Conservation (phyloP, 2,329 filamentous ascomycete genomes). For the Aureobasidium sp. region DNA sequence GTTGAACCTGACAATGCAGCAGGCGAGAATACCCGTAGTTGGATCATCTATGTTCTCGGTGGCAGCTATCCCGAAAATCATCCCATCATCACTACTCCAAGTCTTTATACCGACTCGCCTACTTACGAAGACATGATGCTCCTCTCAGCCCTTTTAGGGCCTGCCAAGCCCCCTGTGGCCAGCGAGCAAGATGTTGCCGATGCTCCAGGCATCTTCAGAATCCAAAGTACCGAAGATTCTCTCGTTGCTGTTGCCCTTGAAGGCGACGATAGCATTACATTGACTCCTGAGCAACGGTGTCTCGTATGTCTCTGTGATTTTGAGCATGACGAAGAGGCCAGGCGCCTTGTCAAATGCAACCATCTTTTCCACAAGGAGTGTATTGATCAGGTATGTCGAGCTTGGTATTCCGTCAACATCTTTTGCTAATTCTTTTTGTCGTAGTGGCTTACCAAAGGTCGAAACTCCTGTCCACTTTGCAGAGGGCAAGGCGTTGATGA, state of each 20-base stretch:
- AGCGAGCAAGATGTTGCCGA: constrained; percentile 54
- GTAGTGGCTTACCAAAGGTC: constrained; percentile 60
- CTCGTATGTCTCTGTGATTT: constrained; percentile 60
- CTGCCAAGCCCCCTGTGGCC: constrained; percentile 60
- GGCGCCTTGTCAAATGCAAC: constrained; percentile 53
- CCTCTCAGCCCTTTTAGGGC: constrained; percentile 56
- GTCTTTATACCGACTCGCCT: constrained; percentile 60
- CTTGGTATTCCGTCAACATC: background rate
- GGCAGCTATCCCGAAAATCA: constrained; percentile 63
- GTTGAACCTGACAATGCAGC: constrained; percentile 49
- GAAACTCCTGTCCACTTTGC: constrained; percentile 55
- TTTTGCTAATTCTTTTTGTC: constrained; percentile 22
- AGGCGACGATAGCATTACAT: constrained; percentile 21
- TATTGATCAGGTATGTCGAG: constrained; percentile 54
- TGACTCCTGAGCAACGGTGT: constrained; percentile 44
- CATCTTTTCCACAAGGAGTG: constrained; percentile 61
- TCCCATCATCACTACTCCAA: constrained; percentile 60
- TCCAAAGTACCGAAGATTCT: constrained; percentile 28
- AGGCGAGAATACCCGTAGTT: constrained; percentile 51
- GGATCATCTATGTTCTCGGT: constrained; percentile 64
- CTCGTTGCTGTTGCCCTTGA: constrained; percentile 25
- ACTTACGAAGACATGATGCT: constrained; percentile 67
- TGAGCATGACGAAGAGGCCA: constrained; percentile 50
- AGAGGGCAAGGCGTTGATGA: constrained; percentile 50
- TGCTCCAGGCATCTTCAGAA: constrained; percentile 51